Evolutionary conservation across 164 flowering plant species (phyloP).

Genomic region (Macadamia integrifolia): DNA sequence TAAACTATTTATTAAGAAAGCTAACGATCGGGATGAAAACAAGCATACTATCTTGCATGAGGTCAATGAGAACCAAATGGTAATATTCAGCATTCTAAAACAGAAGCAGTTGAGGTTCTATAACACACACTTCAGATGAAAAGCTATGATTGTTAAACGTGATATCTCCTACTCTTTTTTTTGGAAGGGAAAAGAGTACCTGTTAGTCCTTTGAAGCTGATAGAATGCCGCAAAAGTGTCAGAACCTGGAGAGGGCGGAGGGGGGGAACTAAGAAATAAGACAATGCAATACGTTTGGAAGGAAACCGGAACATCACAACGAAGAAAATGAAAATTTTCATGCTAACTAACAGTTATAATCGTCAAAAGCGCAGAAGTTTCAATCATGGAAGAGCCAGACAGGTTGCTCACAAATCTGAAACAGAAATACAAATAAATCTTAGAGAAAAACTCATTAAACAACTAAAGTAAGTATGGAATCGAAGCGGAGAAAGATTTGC

Average conservation of each 20-base stretch:
- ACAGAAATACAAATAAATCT: neutral
- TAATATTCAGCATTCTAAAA: neutral
- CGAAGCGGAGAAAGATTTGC: neutral
- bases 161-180: no score
- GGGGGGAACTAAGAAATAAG: neutral
- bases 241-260: slow-evolving; percentile 29
- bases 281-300: neutral
- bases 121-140: neutral
- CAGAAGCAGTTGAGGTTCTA: neutral
- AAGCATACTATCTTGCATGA: no score
- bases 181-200: no score
- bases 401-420: slow-evolving; percentile 86
- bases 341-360: slow-evolving; percentile 41
- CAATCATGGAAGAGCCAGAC: slow-evolving; percentile 77
- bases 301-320: neutral
- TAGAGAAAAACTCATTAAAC: neutral
- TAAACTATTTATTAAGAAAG: no score
- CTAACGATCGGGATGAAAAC: no score
- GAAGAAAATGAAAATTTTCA: neutral
- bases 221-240: slow-evolving; percentile 46
- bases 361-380: slow-evolving; percentile 48
- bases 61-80: no score
- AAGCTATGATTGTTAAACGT: no score
- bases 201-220: slow-evolving; percentile 15
- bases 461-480: neutral